phyloP scores from a whole-genome alignment of 78 protist genomes.

The Polysphondylium violaceum region DNA sequence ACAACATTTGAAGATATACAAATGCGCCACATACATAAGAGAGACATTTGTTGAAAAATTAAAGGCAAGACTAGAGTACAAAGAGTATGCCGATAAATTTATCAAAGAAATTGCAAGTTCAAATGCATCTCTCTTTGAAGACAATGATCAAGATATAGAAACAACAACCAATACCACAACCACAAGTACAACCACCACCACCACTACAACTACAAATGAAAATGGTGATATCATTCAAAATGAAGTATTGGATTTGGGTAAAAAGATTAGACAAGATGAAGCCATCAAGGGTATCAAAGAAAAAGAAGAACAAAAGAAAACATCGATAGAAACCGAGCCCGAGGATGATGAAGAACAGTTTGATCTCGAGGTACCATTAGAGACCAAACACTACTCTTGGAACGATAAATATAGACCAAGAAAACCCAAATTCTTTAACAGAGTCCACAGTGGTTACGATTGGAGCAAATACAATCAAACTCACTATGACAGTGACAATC shows the following conservation, averaged over 20 bases:
- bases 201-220: constrained; percentile 2
- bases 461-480: constrained; percentile 97
- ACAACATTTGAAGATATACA: constrained; percentile 33
- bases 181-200: constrained; percentile 11
- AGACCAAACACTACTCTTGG: constrained; percentile 88
- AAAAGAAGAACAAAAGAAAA: constrained; percentile 1
- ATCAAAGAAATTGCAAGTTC: not conserved
- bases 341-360: constrained; percentile 68
- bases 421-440: constrained; percentile 97
- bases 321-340: not conserved
- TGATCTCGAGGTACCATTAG: constrained; percentile 28
- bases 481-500: constrained; percentile 98
- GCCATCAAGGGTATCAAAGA: constrained; percentile 29
- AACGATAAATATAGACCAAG: constrained; percentile 95
- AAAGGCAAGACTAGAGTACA: not conserved
- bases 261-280: not conserved
- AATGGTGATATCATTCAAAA: not conserved
- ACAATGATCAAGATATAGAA: not conserved
- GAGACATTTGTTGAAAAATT: constrained; percentile 9
- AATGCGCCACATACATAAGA: constrained; percentile 29
- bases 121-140: not conserved
- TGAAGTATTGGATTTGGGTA: not conserved
- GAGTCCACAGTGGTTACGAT: constrained; percentile 96
- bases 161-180: not conserved
- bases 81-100: constrained; percentile 6